Percentiles rank a stretch among this genome's conserved stretches.
These are phyloP conservation scores for Nicotiana tabacum DNA, from an alignment of 257 asterid genomes.

Conservation along the genomic window DNA sequence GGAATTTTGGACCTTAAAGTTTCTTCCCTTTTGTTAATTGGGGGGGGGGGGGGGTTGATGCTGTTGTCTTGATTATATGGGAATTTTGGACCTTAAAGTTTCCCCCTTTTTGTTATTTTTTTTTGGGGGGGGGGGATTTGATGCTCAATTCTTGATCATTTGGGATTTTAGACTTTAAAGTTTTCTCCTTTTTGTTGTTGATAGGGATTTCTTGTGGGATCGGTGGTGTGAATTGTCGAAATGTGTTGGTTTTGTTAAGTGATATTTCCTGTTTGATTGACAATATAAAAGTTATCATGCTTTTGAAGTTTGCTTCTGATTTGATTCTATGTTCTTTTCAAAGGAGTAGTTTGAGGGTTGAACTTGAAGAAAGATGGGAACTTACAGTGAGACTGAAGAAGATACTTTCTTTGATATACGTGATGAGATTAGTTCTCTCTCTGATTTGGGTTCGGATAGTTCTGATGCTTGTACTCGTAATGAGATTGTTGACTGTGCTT, in stretches of 20 bases:
- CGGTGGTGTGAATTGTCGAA: not conserved
- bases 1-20: too few species aligned
- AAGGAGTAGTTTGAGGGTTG: not conserved
- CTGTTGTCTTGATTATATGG: too few species aligned
- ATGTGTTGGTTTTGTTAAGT: not conserved
- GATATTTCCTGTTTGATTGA: not conserved
- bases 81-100: too few species aligned
- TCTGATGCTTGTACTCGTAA: constrained; percentile 42
- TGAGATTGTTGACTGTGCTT: constrained; percentile 30
- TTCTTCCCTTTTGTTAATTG: too few species aligned
- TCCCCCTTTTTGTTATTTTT: not conserved
- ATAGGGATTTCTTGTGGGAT: not conserved
- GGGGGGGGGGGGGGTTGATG: too few species aligned
- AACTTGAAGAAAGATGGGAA: constrained; percentile 33
- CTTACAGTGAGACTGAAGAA: constrained; percentile 33
- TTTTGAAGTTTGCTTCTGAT: not conserved
- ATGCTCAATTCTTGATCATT: not conserved
- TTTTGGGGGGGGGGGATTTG: too few species aligned
- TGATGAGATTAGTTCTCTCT: constrained; percentile 35
- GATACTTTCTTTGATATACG: constrained; percentile 59
- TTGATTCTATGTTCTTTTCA: not conserved
- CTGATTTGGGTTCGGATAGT: constrained; percentile 32
- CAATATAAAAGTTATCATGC: not conserved
- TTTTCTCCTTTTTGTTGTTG: not conserved
- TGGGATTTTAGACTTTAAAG: not conserved